Evolutionary conservation across 352 stramenopile species (phyloP).

Genomic region (Pythium plurisporium): DNA sequence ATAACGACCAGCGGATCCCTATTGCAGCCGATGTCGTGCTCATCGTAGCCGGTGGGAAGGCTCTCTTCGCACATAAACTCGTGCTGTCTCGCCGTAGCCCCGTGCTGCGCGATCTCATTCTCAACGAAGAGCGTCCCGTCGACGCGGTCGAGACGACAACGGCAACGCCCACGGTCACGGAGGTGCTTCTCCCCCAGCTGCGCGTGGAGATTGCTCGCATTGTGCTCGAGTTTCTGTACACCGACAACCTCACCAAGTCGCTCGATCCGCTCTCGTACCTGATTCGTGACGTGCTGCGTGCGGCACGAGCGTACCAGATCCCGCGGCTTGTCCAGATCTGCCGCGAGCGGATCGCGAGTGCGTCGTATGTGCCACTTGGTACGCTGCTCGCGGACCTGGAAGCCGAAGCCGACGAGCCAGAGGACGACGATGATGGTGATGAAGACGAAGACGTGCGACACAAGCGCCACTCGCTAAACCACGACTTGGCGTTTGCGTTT

Average conservation of each 20-base stretch:
- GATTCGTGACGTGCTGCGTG: conserved; percentile 51
- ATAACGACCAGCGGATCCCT: neutral
- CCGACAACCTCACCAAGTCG: conserved; percentile 47
- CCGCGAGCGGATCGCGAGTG: conserved; percentile 20
- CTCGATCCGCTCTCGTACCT: conserved; percentile 48
- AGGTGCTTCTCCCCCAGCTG: conserved; percentile 47
- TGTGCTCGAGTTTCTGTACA: conserved; percentile 74
- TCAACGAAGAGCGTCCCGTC: conserved; percentile 35
- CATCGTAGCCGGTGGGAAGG: conserved; percentile 34
- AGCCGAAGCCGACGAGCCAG: neutral
- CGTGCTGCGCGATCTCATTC: conserved; percentile 49
- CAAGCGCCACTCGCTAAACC: conserved; percentile 25
- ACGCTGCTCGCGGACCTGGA: conserved; percentile 5
- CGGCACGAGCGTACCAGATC: conserved; percentile 40
- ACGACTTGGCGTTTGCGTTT: conserved; percentile 46
- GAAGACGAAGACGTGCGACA: neutral
- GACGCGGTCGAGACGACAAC: neutral
- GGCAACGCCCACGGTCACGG: conserved; percentile 15
- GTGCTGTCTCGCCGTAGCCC: conserved; percentile 52
- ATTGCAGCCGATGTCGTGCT: conserved; percentile 35
- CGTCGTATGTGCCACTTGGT: conserved; percentile 14
- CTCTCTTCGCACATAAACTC: conserved; percentile 46
- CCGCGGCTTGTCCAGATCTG: conserved; percentile 39
- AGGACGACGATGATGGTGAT: conserved; percentile 5
- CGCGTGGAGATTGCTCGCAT: conserved; percentile 47